Evolutionary conservation across 331 rosid species (phyloP), one percentile per base, ranked within the genome.

Genomic region (Quercus phellos): DNA sequence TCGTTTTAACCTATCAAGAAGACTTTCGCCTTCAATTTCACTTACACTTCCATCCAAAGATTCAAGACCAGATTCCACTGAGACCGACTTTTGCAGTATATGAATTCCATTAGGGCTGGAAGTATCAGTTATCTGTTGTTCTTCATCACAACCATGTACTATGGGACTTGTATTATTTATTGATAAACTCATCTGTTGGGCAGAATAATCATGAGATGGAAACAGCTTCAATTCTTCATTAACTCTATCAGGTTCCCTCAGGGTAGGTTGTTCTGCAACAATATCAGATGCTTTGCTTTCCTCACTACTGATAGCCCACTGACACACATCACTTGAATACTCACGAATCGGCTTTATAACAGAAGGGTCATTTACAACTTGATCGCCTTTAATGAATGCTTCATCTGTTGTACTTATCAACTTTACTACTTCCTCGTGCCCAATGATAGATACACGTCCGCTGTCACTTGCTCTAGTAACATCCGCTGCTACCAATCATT

Each of bases 1-100:
- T 68, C 87, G 86, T 79, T 77, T 87, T 75, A 90, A 80, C 69
- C 43, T 78, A 75, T 87, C 94, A 64, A 84, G 72, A 7, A 77
- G 26, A 69, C 77, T 79, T 81, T 90, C 93, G 34, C 94, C 97
- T 85, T 94, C 98, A 72, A 88, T 83, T 82, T 92, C 96, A 74
- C 81, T 71, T 30, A 85, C 60, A 76, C 85, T 79, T 79, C 68
- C 92, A 80, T 90, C 96, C 69, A 80, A 54, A 64, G 85, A 85
- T 78, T 86, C 97, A 70, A 90, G 81, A 86, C 79, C 75, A 55
- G 89, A 87, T 55, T 83, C 92, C 42, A 85, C 77, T 10, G 90
- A 87, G 43, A 66, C 64, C 4, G 93, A 85, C 58, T 85, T 81
- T 66, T 72, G 76, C 79, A 88, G 72, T 24, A 43, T 79, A 24